Evolutionary conservation across 495 filamentous ascomycete species (phyloP).

Genomic region (Penicillium paxilli): DNA sequence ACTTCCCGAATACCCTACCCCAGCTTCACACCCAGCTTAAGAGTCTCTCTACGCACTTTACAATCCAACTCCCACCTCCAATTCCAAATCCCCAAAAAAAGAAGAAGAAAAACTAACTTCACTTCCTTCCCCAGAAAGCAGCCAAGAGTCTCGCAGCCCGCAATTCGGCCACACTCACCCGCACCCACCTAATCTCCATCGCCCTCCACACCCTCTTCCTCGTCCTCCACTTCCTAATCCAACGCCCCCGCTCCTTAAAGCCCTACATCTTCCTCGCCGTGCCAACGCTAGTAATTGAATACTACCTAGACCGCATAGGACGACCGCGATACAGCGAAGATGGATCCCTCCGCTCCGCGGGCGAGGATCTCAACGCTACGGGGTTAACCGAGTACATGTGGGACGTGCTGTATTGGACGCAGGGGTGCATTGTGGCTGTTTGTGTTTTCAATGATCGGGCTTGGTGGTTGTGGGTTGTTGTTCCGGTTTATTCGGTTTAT

Average conservation of each 20-base stretch:
- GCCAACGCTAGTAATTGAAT: conserved; percentile 76
- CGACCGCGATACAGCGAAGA: conserved; percentile 70
- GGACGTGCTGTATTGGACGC: conserved; percentile 92
- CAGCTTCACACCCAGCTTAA: too few species aligned
- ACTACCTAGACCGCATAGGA: conserved; percentile 77
- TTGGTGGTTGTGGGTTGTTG: conserved; percentile 71
- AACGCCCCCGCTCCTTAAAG: conserved; percentile 64
- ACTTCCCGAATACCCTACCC: too few species aligned
- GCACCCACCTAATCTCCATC: conserved; percentile 74
- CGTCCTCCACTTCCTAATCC: conserved; percentile 63
- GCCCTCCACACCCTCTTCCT: conserved; percentile 72
- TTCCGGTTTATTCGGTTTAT: conserved; percentile 70
- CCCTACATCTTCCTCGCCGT: conserved; percentile 70
- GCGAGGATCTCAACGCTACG: conserved; percentile 85
- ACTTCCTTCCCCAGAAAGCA: conserved; percentile 91
- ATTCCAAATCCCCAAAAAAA: conserved; percentile 12
- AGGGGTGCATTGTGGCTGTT: conserved; percentile 64
- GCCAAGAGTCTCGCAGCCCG: conserved; percentile 84
- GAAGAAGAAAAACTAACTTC: too few species aligned
- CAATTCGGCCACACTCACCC: conserved; percentile 72
- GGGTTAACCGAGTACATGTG: conserved; percentile 98
- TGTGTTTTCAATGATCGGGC: conserved; percentile 71
- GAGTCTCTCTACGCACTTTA: too few species aligned
- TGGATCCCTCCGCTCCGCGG: conserved; percentile 68
- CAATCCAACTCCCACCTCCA: too few species aligned